phyloP scores from a whole-genome alignment of 176 grass and related monocot species.

The Oryza longistaminata region DNA sequence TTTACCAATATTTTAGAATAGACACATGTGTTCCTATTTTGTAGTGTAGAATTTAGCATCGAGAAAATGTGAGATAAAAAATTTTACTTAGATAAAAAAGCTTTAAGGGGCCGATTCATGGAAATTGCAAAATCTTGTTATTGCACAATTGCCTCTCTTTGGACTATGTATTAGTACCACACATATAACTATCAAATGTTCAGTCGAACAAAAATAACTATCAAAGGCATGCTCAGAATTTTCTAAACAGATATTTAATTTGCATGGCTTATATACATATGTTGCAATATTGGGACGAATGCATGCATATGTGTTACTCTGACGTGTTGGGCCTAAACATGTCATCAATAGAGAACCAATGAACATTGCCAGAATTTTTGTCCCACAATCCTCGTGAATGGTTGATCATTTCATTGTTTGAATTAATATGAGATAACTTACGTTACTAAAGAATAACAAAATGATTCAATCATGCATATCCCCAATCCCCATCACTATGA shows the following conservation, averaged over 20 bases:
- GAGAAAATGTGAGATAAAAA: neutral
- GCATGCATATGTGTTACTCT: neutral
- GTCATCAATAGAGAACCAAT: neutral
- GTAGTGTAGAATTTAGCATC: neutral
- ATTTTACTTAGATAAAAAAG: neutral
- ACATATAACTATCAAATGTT: neutral
- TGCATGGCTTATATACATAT: neutral
- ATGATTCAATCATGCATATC: neutral
- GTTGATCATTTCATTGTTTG: neutral
- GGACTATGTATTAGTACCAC: neutral
- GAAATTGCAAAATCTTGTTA: too few species aligned
- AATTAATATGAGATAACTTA: neutral
- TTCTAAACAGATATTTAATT: neutral
- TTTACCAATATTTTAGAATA: neutral
- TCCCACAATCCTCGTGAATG: neutral
- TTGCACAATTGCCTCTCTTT: neutral
- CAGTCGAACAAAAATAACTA: neutral
- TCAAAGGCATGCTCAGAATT: too few species aligned
- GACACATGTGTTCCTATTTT: too few species aligned
- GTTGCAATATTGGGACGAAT: neutral
- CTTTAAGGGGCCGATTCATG: neutral
- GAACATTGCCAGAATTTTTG: neutral
- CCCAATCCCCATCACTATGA: neutral
- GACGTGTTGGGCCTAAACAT: neutral
- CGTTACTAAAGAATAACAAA: neutral